Evolutionary conservation across 1,284 basidiomycete species (phyloP).

Genomic region (Termitomyces sp.): DNA sequence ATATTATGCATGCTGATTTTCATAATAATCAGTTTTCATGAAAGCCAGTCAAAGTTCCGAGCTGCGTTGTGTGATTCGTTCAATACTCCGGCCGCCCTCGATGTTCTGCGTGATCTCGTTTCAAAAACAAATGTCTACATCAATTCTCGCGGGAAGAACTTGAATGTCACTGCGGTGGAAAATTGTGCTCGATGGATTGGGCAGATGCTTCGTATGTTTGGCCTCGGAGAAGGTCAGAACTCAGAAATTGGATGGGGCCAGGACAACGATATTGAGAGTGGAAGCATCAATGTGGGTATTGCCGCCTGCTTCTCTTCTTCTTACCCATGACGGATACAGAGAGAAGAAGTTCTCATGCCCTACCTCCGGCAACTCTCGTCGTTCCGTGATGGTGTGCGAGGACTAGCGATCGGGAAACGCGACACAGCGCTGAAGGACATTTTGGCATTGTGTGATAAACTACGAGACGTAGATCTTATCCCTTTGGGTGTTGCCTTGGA

Average conservation of each 20-base stretch:
- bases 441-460: constrained; percentile 78
- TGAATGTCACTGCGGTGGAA: constrained; percentile 72
- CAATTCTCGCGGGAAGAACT: constrained; percentile 49
- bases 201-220: constrained; percentile 91
- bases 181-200: constrained; percentile 83
- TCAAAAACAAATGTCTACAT: constrained; percentile 91
- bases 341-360: constrained; percentile 85
- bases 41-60: constrained; percentile 78
- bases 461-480: constrained; percentile 88
- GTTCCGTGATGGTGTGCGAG: constrained; percentile 89
- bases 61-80: constrained; percentile 96
- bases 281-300: constrained; percentile 50
- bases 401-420: constrained; percentile 72
- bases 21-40: constrained; percentile 52
- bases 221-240: constrained; percentile 79
- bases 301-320: constrained; percentile 1
- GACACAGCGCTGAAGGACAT: constrained; percentile 73
- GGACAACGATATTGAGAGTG: constrained; percentile 40
- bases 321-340: constrained; percentile 37
- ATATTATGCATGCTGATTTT: constrained; percentile 11
- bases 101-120: constrained; percentile 77
- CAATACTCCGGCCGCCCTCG: constrained; percentile 87
- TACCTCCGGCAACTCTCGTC: constrained; percentile 83
- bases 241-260: constrained; percentile 72
- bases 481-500: constrained; percentile 94